Evolutionary conservation across 139 green algal genomes (phyloP).

Genomic region (Micractinium sp.): DNA sequence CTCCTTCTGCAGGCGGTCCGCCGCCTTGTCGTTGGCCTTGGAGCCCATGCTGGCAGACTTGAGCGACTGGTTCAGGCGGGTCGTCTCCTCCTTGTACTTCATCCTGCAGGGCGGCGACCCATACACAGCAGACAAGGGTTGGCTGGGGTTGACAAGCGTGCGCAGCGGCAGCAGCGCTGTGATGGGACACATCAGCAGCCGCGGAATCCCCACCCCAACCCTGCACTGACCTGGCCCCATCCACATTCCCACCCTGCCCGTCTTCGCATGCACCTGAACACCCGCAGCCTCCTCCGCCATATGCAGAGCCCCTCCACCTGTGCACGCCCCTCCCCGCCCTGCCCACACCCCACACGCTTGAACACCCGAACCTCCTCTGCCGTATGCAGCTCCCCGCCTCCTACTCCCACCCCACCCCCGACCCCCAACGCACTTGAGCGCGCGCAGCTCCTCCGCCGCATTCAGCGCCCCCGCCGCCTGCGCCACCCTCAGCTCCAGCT

Average conservation of each 20-base stretch:
- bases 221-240: no score
- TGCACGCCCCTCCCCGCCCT: not conserved
- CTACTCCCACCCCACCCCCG: not conserved
- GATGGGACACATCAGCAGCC: not conserved
- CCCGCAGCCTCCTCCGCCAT: no score
- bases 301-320: no score
- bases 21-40: constrained; percentile 69
- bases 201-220: no score
- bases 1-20: constrained; percentile 66
- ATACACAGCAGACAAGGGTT: not conserved
- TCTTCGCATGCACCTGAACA: no score
- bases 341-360: no score
- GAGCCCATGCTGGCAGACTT: constrained; percentile 55
- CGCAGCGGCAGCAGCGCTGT: not conserved
- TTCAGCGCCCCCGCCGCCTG: constrained; percentile 70
- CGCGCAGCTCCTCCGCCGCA: constrained; percentile 81
- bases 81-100: constrained; percentile 82
- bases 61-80: constrained; percentile 71
- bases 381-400: no score
- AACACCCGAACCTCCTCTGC: no score
- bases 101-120: constrained; percentile 47
- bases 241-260: no score
- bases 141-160: not conserved
- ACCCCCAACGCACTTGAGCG: constrained; percentile 61
- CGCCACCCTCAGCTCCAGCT: constrained; percentile 68